Evolutionary conservation across 2,329 filamentous ascomycete species (phyloP).

Genomic region (Chaetomium olivaceum): DNA sequence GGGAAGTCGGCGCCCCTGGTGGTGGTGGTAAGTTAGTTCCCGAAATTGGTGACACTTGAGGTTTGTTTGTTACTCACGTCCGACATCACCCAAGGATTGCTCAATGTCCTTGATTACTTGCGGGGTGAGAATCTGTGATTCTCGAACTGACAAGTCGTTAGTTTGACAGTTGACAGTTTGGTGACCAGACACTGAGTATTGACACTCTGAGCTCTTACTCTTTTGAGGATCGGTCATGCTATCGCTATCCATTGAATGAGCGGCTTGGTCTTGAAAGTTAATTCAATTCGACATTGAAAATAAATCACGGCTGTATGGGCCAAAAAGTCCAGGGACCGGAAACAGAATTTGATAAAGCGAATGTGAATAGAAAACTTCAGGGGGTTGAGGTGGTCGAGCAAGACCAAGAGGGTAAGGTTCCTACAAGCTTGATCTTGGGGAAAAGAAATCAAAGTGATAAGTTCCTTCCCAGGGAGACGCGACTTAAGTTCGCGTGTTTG

Average conservation of each 20-base stretch:
- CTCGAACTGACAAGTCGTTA: neutral
- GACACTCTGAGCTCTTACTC: neutral
- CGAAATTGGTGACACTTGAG: neutral
- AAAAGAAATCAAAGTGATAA: neutral
- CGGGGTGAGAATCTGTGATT: neutral
- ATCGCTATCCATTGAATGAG: neutral
- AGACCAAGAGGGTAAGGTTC: neutral
- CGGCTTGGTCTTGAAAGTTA: neutral
- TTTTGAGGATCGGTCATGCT: neutral
- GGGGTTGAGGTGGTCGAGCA: neutral
- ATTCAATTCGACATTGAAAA: neutral
- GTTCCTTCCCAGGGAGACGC: neutral
- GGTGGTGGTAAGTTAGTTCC: neutral
- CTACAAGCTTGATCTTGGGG: neutral
- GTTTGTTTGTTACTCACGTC: conserved; percentile 16
- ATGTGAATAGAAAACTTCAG: neutral
- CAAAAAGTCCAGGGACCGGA: neutral
- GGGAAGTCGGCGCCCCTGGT: conserved; percentile 24
- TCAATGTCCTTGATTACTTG: conserved; percentile 24
- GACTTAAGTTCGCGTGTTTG: neutral
- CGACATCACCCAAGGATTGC: conserved; percentile 24
- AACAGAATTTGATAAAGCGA: neutral
- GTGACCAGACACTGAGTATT: neutral
- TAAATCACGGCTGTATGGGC: neutral
- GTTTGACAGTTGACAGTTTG: neutral